phyloP scores from a whole-genome alignment of 768 basidiomycete species.

The Rhodocollybia butyracea region DNA sequence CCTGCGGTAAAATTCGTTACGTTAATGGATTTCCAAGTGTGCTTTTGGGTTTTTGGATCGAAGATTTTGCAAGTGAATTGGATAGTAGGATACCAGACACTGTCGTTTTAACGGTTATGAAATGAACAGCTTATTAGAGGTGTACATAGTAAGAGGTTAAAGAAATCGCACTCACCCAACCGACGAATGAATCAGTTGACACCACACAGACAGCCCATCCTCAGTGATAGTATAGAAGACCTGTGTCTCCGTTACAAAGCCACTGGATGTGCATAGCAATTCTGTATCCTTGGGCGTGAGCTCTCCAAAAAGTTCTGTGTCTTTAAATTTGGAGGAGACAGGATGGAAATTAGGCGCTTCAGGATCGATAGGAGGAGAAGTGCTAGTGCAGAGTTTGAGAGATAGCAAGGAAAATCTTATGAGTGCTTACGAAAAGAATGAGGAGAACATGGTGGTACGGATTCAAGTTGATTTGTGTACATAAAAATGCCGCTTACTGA shows the following conservation, averaged over 20 bases:
- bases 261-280: slow-evolving; percentile 72
- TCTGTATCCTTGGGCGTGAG: slow-evolving; percentile 73
- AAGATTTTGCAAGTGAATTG: slow-evolving; percentile 91
- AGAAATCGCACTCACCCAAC: slow-evolving; percentile 63
- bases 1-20: slow-evolving; percentile 74
- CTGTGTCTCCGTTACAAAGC: slow-evolving; percentile 91
- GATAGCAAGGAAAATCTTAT: background rate
- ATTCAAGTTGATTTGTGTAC: too few relatives aligned
- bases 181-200: slow-evolving; percentile 84
- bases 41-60: slow-evolving; percentile 72
- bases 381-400: slow-evolving; percentile 30
- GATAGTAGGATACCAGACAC: slow-evolving; percentile 90
- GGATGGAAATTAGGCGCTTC: slow-evolving; percentile 81
- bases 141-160: too few relatives aligned
- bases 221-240: slow-evolving; percentile 78
- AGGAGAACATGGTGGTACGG: slow-evolving; percentile 63
- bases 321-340: slow-evolving; percentile 57
- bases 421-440: slow-evolving; percentile 70
- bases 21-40: slow-evolving; percentile 84
- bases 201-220: slow-evolving; percentile 77
- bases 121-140: too few relatives aligned
- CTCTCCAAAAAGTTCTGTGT: slow-evolving; percentile 67
- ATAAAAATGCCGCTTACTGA: too few relatives aligned
- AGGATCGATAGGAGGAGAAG: slow-evolving; percentile 55
- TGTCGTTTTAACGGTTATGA: slow-evolving; percentile 25